phyloP scores from a whole-genome alignment of 345 rosid genomes.

The Passiflora organensis region DNA sequence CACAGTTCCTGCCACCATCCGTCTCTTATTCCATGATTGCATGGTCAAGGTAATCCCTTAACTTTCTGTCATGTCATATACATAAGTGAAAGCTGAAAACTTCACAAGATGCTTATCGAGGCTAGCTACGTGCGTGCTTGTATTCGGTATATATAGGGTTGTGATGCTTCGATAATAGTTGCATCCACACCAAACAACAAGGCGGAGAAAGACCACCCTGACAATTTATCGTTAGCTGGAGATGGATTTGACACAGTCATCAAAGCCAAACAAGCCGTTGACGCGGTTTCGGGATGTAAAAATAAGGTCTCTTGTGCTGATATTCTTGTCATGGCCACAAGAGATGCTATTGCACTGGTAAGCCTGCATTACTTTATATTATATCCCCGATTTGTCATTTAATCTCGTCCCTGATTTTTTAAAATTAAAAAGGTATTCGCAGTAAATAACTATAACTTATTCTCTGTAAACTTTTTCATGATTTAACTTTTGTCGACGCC shows the following conservation, averaged over 20 bases:
- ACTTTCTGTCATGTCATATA: neutral
- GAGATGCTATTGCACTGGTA: conserved; percentile 72
- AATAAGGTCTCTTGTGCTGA: conserved; percentile 96
- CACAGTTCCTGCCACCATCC: conserved; percentile 52
- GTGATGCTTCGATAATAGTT: conserved; percentile 51
- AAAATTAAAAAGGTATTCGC: too few relatives aligned
- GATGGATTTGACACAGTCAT: conserved; percentile 86
- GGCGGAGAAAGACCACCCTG: conserved; percentile 57
- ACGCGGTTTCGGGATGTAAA: conserved; percentile 57
- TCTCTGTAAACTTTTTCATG: too few relatives aligned
- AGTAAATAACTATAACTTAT: too few relatives aligned
- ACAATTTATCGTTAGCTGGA: conserved; percentile 54
- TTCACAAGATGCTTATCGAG: neutral
- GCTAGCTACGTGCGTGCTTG: neutral
- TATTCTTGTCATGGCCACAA: conserved; percentile 77
- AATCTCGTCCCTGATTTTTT: too few relatives aligned
- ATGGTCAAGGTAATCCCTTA: conserved; percentile 40
- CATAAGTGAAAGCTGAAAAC: neutral
- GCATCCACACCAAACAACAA: conserved; percentile 25
- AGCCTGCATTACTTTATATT: too few relatives aligned
- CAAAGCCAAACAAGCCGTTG: conserved; percentile 81
- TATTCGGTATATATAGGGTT: conserved; percentile 34
- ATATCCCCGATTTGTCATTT: too few relatives aligned
- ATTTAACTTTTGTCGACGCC: too few relatives aligned
- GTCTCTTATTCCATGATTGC: conserved; percentile 68